A percentile compares a stretch with the other conserved stretches of the same genome.
phyloP scores from a whole-genome alignment of 805 yeast species.

The Ogataea parapolymorpha region DNA sequence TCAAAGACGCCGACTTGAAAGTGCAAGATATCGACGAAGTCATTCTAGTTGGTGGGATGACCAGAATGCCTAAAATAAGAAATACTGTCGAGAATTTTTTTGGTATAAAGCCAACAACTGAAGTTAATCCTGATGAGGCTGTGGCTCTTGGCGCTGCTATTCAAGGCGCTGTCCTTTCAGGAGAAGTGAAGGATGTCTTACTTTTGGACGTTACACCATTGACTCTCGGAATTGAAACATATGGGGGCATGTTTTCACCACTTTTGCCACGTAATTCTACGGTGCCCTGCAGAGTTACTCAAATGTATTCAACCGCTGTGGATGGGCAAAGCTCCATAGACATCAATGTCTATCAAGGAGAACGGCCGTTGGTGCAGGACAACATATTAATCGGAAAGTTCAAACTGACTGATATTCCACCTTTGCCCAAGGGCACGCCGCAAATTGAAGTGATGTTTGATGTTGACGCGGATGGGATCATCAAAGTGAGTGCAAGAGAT shows the following conservation, averaged over 20 bases:
- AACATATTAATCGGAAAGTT: constrained; percentile 94
- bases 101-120: constrained; percentile 80
- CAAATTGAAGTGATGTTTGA: constrained; percentile 91
- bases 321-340: constrained; percentile 94
- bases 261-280: constrained; percentile 87
- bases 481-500: constrained; percentile 92
- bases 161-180: constrained; percentile 94
- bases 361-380: constrained; percentile 92
- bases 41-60: constrained; percentile 87
- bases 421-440: constrained; percentile 86
- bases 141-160: constrained; percentile 97
- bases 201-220: constrained; percentile 86
- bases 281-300: constrained; percentile 90
- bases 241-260: constrained; percentile 93
- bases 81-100: constrained; percentile 74
- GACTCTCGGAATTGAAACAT: constrained; percentile 91
- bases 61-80: constrained; percentile 86
- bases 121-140: constrained; percentile 94
- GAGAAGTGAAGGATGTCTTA: constrained; percentile 90
- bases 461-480: constrained; percentile 95
- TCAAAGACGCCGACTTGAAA: constrained; percentile 72
- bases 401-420: constrained; percentile 86
- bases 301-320: constrained; percentile 91
- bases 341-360: constrained; percentile 97
- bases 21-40: constrained; percentile 72